Evolutionary conservation across 768 basidiomycete species (phyloP).

Genomic region (Kwoniella mangroviensis): DNA sequence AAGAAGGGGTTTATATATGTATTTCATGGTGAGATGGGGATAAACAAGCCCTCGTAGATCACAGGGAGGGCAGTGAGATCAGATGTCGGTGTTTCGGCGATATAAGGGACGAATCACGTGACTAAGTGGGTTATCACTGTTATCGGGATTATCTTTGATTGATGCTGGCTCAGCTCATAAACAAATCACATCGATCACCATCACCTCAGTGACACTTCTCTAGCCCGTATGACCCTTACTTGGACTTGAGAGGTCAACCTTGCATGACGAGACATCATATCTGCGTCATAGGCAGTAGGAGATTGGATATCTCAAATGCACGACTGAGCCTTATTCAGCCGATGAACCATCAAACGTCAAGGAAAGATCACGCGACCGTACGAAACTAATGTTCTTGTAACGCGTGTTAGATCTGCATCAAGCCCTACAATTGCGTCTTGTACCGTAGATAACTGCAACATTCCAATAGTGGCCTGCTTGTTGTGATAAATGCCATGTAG

Average conservation of each 20-base stretch:
- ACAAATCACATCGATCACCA: background rate
- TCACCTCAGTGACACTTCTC: background rate
- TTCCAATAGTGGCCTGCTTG: too few species aligned
- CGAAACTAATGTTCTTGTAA: too few species aligned
- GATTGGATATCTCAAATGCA: too few species aligned
- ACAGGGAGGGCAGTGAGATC: too few species aligned
- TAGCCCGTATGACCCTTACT: background rate
- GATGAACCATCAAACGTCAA: too few species aligned
- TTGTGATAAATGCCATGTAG: too few species aligned
- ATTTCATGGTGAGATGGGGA: slow-evolving; percentile 8
- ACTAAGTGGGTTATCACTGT: slow-evolving; percentile 13
- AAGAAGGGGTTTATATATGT: slow-evolving; percentile 20
- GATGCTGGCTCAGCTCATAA: background rate
- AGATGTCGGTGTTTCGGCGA: slow-evolving; percentile 22
- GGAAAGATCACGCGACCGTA: too few species aligned
- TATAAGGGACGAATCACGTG: slow-evolving; percentile 25
- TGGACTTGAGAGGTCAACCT: background rate
- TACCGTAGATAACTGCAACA: too few species aligned
- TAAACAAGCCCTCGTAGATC: slow-evolving; percentile 3
- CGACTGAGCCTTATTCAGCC: too few species aligned
- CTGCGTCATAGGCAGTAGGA: too few species aligned
- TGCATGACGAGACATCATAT: background rate
- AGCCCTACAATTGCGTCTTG: too few species aligned
- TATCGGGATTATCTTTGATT: slow-evolving; percentile 6
- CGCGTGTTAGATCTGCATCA: too few species aligned